Percentiles rank a stretch among this genome's conserved stretches.
Evolutionary conservation across 768 basidiomycete species (phyloP).

Genomic region (Hygrocybe coccinea): DNA sequence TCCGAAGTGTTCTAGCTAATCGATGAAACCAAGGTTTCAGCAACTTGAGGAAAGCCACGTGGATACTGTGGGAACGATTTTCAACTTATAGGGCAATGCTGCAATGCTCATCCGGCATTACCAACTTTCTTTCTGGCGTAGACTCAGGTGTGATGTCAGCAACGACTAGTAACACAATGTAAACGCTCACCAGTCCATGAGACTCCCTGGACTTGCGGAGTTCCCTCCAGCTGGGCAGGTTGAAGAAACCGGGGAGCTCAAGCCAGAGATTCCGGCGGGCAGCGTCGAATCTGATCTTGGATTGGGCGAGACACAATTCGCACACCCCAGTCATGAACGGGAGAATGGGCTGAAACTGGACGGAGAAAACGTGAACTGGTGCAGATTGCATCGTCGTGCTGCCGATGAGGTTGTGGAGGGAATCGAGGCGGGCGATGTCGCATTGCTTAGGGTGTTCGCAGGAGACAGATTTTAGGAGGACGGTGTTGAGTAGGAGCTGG

Average conservation of each 20-base stretch:
- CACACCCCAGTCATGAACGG: neutral
- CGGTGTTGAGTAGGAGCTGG: neutral
- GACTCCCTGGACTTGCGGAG: neutral
- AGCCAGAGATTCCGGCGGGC: neutral
- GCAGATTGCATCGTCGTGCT: neutral
- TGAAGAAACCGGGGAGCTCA: neutral
- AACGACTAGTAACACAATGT: too few species aligned
- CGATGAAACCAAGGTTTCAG: too few species aligned
- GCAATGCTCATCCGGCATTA: too few species aligned
- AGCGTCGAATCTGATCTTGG: neutral
- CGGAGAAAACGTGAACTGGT: neutral
- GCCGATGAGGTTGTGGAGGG: neutral
- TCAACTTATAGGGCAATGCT: too few species aligned
- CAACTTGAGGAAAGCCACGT: too few species aligned
- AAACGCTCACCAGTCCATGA: neutral
- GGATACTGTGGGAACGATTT: too few species aligned
- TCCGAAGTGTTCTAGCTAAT: too few species aligned
- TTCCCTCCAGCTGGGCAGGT: neutral
- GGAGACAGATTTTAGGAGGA: neutral
- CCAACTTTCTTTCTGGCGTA: too few species aligned
- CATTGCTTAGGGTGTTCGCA: neutral
- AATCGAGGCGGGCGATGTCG: neutral
- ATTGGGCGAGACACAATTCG: neutral
- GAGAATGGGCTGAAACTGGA: neutral
- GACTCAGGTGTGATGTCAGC: too few species aligned